phyloP scores from a whole-genome alignment of 805 yeast species.

The Yamadazyma akitaensis region DNA sequence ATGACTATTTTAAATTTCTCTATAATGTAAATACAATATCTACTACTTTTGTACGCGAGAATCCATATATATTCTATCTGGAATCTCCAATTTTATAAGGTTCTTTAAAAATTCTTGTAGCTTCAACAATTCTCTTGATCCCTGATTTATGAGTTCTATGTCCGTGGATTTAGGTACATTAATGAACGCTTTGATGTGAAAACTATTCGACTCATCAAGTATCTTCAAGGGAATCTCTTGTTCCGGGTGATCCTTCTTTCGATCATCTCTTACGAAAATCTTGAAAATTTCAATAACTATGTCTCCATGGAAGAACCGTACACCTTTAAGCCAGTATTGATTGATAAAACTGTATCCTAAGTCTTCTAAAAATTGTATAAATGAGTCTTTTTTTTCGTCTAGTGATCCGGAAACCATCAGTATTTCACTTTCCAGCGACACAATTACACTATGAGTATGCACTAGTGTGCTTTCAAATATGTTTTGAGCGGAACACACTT shows the following conservation, averaged over 20 bases:
- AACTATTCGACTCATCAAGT: conserved; percentile 53
- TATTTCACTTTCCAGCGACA: conserved; percentile 7
- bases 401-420: not conserved
- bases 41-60: conserved; percentile 41
- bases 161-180: conserved; percentile 73
- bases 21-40: not conserved
- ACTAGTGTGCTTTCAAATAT: conserved; percentile 58
- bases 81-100: conserved; percentile 63
- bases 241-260: conserved; percentile 18
- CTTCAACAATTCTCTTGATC: conserved; percentile 57
- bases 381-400: conserved; percentile 28
- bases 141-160: conserved; percentile 64
- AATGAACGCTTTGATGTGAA: conserved; percentile 62
- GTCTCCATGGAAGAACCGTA: conserved; percentile 58
- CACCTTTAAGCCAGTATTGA: conserved; percentile 61
- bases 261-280: conserved; percentile 36
- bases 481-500: conserved; percentile 60
- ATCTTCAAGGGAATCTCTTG: conserved; percentile 31
- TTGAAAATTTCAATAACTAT: conserved; percentile 58
- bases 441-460: conserved; percentile 47
- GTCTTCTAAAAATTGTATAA: conserved; percentile 47
- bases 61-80: conserved; percentile 81
- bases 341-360: conserved; percentile 68
- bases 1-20: not conserved
- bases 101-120: conserved; percentile 68